Evolutionary conservation across 2,329 filamentous ascomycete genomes (phyloP).

Genomic region (Aspergillus sp.): DNA sequence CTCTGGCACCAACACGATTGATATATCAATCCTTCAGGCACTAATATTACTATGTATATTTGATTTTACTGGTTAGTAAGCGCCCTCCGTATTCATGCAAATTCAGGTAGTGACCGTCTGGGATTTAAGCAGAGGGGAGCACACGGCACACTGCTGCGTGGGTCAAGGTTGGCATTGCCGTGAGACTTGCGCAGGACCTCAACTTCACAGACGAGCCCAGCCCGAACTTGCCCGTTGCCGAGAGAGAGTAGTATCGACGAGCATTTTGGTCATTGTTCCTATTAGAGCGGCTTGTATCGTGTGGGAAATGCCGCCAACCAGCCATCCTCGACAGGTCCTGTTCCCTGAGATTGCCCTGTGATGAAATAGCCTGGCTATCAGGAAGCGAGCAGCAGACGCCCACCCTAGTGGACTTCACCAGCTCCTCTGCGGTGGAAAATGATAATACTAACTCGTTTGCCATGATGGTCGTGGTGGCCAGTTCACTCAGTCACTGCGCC

Average conservation of each 20-base stretch:
- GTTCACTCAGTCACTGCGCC: background rate
- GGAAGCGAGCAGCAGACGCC: background rate
- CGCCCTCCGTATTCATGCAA: background rate
- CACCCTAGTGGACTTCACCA: background rate
- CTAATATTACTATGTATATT: background rate
- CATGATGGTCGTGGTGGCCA: background rate
- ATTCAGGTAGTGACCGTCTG: background rate
- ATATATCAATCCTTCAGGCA: background rate
- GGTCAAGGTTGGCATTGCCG: background rate
- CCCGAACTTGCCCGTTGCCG: too few species aligned
- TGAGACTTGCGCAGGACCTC: background rate
- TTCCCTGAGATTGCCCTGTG: too few species aligned
- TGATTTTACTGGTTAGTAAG: background rate
- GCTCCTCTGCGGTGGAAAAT: background rate
- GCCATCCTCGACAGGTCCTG: too few species aligned
- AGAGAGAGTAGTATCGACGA: too few species aligned
- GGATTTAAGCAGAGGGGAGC: background rate
- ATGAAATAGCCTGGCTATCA: background rate
- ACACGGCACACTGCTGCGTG: background rate
- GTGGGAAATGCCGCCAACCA: too few species aligned
- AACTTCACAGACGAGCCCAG: background rate
- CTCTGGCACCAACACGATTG: background rate
- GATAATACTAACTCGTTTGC: background rate
- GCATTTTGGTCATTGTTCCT: too few species aligned
- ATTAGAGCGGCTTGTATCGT: too few species aligned